Base-by-base conservation (phyloP, 176 grass and related monocot genomes). In the Miscanthus lutarioriparius region DNA sequence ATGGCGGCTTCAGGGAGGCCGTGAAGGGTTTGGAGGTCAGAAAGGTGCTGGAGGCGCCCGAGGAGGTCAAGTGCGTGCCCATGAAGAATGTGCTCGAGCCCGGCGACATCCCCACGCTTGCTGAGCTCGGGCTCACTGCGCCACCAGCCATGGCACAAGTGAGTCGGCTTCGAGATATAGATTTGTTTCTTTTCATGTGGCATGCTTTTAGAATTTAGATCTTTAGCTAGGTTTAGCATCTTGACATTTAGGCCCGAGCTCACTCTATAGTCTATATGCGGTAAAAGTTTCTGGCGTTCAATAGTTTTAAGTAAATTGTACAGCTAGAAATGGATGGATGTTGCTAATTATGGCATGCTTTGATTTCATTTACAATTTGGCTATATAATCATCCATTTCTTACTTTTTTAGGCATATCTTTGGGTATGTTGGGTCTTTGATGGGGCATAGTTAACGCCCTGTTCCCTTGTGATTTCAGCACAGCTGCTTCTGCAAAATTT, bases 31-130 rank as follows among this genome's bases (percentile, higher is more conserved):
- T 99, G 83, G 83, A 85, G 30, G 87, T 94, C 54, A 91, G 96
- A 75, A 91, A 88, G 61, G 70, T 89, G 22, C 79, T 96, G 13
- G 91, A 92, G 12, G 81, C 86, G 5, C 91, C 82, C 5, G 93
- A 99, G 28, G 89, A 94, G 80, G 66, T 99, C 28, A 99, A 99
- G 77, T 91, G 96, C 6, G 80, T 99, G 36, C 96, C 93, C 16
- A 79, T 86, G 82, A 91, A 91, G 48, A 94, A 94, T 61, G 84
- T 83, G 78, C 86, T 99, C 7, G 91, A 96, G 61, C 89, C 96
- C 38, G 91, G 96, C 0, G 93, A 99, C 22, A 92, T 99, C 68
- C 96, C 93, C 44, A 92, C 87, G 6, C 87, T 96, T 30, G 69
- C 84, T 15, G 93, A 99, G 67, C 93, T 99, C 0, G 89, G 91